These are phyloP conservation scores for Cyberlindnera americana DNA, from an alignment of 805 yeast species.

Conservation along the genomic window DNA sequence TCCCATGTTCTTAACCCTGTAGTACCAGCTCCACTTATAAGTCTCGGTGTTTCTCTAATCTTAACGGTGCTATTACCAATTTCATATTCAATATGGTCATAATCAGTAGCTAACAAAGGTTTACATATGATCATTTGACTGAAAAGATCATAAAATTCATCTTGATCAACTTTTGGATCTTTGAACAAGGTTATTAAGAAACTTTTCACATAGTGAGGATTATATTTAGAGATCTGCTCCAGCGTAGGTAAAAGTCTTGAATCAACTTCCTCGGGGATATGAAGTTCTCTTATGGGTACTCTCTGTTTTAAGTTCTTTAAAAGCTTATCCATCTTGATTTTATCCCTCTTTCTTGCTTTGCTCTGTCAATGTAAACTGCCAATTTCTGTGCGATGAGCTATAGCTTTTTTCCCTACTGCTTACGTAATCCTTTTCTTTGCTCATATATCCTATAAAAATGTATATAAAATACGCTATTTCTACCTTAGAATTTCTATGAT, in stretches of 20 bases:
- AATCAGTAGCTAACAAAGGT: conserved; percentile 26
- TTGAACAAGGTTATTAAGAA: conserved; percentile 42
- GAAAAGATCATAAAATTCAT: conserved; percentile 34
- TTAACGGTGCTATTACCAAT: conserved; percentile 24
- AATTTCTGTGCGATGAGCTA: not conserved
- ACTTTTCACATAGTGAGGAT: conserved; percentile 48
- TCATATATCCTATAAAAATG: too few relatives aligned
- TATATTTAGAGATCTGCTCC: conserved; percentile 28
- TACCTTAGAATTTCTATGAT: too few relatives aligned
- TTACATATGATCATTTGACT: conserved; percentile 25
- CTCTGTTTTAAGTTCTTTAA: conserved; percentile 21
- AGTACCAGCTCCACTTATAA: conserved; percentile 72
- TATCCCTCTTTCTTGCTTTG: not conserved
- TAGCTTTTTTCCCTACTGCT: not conserved
- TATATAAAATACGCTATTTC: too few relatives aligned
- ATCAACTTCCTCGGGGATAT: conserved; percentile 16
- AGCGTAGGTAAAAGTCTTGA: conserved; percentile 22
- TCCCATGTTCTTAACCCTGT: conserved; percentile 95
- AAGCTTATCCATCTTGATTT: conserved; percentile 16
- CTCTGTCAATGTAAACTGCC: not conserved
- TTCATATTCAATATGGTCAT: conserved; percentile 33
- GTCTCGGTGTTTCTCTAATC: conserved; percentile 57
- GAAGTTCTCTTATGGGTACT: conserved; percentile 17
- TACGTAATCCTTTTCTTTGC: too few relatives aligned
- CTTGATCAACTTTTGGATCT: conserved; percentile 35